These are phyloP conservation scores for Suillus tomentosus DNA, from an alignment of 768 basidiomycete species.

Conservation along the genomic window DNA sequence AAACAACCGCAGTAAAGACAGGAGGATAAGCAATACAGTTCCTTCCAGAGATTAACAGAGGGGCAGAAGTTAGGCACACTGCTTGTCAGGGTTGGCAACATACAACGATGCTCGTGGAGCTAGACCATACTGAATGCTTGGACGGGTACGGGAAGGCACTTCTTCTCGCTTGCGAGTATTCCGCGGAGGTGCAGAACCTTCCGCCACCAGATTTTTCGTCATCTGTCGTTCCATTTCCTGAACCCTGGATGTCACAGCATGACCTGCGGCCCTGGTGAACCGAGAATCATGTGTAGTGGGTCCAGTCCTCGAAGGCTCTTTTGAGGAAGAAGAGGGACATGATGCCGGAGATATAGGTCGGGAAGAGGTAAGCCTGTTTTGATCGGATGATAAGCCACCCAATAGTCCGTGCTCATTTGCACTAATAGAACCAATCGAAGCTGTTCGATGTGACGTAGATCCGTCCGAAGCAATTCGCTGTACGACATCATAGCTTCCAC, in stretches of 20 bases:
- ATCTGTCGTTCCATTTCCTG: constrained; percentile 58
- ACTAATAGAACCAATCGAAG: constrained; percentile 28
- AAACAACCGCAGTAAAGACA: constrained; percentile 7
- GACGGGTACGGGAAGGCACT: constrained; percentile 39
- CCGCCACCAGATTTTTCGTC: constrained; percentile 55
- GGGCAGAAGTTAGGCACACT: constrained; percentile 13
- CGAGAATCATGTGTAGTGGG: background rate
- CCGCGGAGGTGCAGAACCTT: constrained; percentile 30
- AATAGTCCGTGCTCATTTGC: constrained; percentile 23
- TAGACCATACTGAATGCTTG: constrained; percentile 62
- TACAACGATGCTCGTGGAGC: constrained; percentile 64
- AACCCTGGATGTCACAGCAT: constrained; percentile 51
- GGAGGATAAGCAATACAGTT: constrained; percentile 4
- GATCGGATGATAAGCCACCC: constrained; percentile 12
- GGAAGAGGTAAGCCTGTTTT: constrained; percentile 17
- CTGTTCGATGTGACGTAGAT: constrained; percentile 26
- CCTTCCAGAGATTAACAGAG: constrained; percentile 21
- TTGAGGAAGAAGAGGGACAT: constrained; percentile 3
- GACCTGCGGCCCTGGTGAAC: constrained; percentile 16
- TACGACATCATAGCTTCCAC: constrained; percentile 68
- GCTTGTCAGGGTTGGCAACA: constrained; percentile 68
- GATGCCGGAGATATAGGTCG: constrained; percentile 16
- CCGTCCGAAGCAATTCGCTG: constrained; percentile 45
- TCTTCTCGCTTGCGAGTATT: constrained; percentile 48
- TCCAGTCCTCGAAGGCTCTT: constrained; percentile 7